Conservation (phyloP, 2,329 filamentous ascomycete genomes). For the Penicillium sp. region DNA sequence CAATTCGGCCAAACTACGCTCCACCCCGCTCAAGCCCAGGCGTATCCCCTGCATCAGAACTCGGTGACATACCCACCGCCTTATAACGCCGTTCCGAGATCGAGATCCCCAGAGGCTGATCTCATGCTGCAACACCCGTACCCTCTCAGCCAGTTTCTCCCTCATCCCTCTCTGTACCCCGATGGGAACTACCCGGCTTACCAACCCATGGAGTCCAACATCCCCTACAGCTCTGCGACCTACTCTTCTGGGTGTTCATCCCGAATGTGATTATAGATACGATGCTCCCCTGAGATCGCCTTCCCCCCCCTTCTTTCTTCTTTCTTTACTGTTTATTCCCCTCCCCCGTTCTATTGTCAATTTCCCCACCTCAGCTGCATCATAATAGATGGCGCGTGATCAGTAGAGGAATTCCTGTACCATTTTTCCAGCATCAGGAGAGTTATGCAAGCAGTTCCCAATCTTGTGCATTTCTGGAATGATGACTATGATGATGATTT, state of each 20-base stretch:
- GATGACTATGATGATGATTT: background rate
- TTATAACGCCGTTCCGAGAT: constrained; percentile 24
- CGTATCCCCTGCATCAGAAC: constrained; percentile 24
- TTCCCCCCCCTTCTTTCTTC: background rate
- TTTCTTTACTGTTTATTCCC: constrained; percentile 1
- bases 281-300: background rate
- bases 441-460: constrained; percentile 2
- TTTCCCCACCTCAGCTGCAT: background rate
- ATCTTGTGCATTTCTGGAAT: background rate
- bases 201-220: constrained; percentile 13
- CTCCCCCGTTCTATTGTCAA: constrained; percentile 1
- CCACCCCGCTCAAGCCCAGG: constrained; percentile 13
- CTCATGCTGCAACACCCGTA: constrained; percentile 18
- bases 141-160: constrained; percentile 14
- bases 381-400: constrained; percentile 10
- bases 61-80: constrained; percentile 30
- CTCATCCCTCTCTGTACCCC: constrained; percentile 16
- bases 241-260: constrained; percentile 17
- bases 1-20: constrained; percentile 14
- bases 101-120: constrained; percentile 15
- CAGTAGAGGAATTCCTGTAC: background rate
- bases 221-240: constrained; percentile 14
- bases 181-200: constrained; percentile 13
- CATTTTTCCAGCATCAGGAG: background rate
- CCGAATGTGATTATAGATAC: constrained; percentile 12